These are phyloP conservation scores for Monosporozyma yasuniensis DNA, from an alignment of 805 yeast species.

Conservation along the genomic window DNA sequence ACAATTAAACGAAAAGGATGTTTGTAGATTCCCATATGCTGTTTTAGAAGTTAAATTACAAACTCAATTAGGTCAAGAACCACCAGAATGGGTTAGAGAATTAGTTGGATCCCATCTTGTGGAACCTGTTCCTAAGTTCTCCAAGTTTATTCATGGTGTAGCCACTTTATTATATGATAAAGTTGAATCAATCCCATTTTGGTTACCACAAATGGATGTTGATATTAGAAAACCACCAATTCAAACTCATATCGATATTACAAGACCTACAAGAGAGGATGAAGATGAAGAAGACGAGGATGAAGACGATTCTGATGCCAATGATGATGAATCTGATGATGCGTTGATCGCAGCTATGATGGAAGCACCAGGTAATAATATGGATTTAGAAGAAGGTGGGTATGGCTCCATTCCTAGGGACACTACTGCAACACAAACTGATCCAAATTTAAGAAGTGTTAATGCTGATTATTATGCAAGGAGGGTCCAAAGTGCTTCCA, in stretches of 20 bases:
- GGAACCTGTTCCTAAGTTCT: constrained; percentile 96
- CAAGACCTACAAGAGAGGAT: constrained; percentile 22
- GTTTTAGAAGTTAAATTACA: constrained; percentile 94
- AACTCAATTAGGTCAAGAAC: constrained; percentile 97
- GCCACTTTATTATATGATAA: constrained; percentile 83
- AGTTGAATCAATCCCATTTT: constrained; percentile 82
- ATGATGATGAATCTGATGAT: constrained; percentile 31
- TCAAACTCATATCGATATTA: constrained; percentile 37
- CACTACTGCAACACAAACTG: constrained; percentile 4
- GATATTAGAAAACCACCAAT: constrained; percentile 83
- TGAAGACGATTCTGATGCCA: constrained; percentile 29
- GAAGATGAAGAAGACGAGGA: constrained; percentile 20
- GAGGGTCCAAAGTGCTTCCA: constrained; percentile 15
- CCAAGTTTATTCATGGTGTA: constrained; percentile 94
- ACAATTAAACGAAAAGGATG: constrained; percentile 76
- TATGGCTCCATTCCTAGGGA: constrained; percentile 34
- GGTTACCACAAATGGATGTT: constrained; percentile 95
- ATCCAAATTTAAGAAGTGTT: constrained; percentile 13
- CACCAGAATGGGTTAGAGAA: constrained; percentile 95
- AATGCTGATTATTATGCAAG: constrained; percentile 27
- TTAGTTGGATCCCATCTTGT: constrained; percentile 86
- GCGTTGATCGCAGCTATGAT: constrained; percentile 24
- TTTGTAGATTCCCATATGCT: constrained; percentile 93
- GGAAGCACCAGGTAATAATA: constrained; percentile 43
- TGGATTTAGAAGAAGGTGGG: constrained; percentile 63